Conservation (phyloP, 73 alveolate species). For the Paramecium pentaurelia region DNA sequence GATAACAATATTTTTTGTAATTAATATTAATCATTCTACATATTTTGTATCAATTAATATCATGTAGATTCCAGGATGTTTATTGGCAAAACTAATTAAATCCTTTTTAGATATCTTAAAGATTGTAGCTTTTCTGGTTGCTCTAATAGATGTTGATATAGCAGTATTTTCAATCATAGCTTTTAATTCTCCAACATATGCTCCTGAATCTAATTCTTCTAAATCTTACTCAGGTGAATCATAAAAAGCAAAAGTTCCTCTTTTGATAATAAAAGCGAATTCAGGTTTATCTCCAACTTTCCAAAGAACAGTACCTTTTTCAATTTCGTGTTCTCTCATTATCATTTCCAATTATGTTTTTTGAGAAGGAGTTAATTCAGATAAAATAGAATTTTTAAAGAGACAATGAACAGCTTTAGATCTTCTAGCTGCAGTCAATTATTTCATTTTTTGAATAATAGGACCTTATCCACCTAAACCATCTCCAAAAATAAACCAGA, state of each 20-base stretch:
- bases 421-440: conserved; percentile 50
- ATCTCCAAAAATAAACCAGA: conserved; percentile 61
- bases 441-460: conserved; percentile 44
- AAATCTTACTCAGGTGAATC: conserved; percentile 60
- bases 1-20: not conserved
- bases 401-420: conserved; percentile 54
- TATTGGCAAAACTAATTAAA: conserved; percentile 32
- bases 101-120: conserved; percentile 49
- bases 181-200: conserved; percentile 48
- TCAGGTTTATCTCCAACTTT: conserved; percentile 58
- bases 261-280: conserved; percentile 54
- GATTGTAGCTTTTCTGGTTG: conserved; percentile 51
- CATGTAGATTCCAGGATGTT: conserved; percentile 57
- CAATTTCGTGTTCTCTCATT: conserved; percentile 55
- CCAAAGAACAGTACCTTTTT: conserved; percentile 57
- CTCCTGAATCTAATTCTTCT: conserved; percentile 62
- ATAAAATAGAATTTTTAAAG: conserved; percentile 16
- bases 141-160: conserved; percentile 46
- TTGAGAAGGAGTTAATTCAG: conserved; percentile 49
- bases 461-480: conserved; percentile 64
- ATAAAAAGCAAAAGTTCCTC: conserved; percentile 57
- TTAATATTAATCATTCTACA: conserved; percentile 32
- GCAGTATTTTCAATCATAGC: conserved; percentile 49
- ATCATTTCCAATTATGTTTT: conserved; percentile 59
- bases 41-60: conserved; percentile 42